Evolutionary conservation across 2,329 filamentous ascomycete genomes (phyloP), one percentile per base, ranked within the genome.

Genomic region (Nigrospora oryzae): DNA sequence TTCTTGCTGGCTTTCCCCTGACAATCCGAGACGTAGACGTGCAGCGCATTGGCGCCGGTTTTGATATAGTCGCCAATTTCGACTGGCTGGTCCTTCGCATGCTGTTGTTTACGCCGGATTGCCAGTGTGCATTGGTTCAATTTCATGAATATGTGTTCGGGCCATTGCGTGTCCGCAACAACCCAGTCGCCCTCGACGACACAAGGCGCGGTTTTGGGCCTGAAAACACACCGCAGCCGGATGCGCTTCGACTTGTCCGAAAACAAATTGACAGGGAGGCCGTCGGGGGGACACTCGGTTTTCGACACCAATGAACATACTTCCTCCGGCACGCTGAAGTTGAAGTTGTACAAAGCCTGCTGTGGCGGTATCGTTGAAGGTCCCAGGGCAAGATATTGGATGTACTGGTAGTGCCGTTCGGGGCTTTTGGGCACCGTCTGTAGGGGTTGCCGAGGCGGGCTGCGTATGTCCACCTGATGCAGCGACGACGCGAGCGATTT

Each of bases 51-150:
- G 6, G 60, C 56, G 0, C 86, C 88, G 14, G 64, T 52, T 10
- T 56, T 59, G 5, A 94, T 52, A 16, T 65, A 47, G 11, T 77
- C 61, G 1, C 88, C 89, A 19, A 95, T 67, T 52, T 95, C 88
- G 6, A 86, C 68, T 0, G 90, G 83, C 10, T 89, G 63, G 53
- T 94, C 86, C 53, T 83, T 86, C 11, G 82, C 83, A 56, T 90
- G 77, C 49, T 93, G 83, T 1, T 78, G 61, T 54, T 86, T 88
- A 28, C 84, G 77, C 36, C 84, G 77, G 11, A 79, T 60, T 19
- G 70, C 67, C 14, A 88, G 60, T 11, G 79, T 67, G 1, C 64
- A 57, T 0, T 63, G 69, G 53, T 95, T 95, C 48, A 94, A 61
- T 14, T 74, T 70, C 48, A 91, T 71, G 49, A 83, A 87, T 0